These are phyloP conservation scores for Pinus albicaulis DNA, from an alignment of 75 land plant genomes.

Conservation along the genomic window DNA sequence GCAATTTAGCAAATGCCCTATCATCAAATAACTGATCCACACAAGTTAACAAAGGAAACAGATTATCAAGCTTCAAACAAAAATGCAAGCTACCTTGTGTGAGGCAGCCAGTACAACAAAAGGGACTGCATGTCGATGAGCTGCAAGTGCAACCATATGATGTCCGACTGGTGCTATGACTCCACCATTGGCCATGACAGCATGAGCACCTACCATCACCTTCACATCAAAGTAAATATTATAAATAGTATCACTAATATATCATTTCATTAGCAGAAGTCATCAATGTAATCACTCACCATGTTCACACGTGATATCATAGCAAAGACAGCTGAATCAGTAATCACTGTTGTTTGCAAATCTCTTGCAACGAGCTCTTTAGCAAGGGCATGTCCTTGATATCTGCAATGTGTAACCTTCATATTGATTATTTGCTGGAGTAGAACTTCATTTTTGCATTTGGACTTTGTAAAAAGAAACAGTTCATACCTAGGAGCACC, in stretches of 20 bases:
- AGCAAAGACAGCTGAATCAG: conserved; percentile 99
- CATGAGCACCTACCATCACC: conserved; percentile 99
- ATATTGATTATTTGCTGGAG: background rate
- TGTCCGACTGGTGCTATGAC: conserved; percentile 94
- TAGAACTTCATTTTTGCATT: background rate
- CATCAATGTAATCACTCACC: conserved; percentile 40
- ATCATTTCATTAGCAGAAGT: background rate
- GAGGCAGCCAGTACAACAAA: conserved; percentile 97
- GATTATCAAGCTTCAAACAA: background rate
- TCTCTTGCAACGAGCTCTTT: conserved; percentile 81
- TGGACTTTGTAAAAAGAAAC: background rate
- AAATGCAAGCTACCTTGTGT: conserved; percentile 70
- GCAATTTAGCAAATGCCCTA: background rate
- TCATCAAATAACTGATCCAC: background rate
- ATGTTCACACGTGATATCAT: conserved; percentile 99
- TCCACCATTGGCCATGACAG: conserved; percentile 99
- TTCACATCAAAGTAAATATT: conserved; percentile 14
- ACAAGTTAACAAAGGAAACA: background rate
- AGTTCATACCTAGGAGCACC: conserved; percentile 88
- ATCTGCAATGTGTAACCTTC: conserved; percentile 38
- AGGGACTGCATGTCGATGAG: conserved; percentile 96
- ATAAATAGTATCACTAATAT: background rate
- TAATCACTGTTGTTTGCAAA: conserved; percentile 90
- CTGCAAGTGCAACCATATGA: conserved; percentile 98
- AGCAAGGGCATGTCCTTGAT: conserved; percentile 91